Conservation (phyloP, 1,284 basidiomycete genomes). For the Phlebopus sp. region DNA sequence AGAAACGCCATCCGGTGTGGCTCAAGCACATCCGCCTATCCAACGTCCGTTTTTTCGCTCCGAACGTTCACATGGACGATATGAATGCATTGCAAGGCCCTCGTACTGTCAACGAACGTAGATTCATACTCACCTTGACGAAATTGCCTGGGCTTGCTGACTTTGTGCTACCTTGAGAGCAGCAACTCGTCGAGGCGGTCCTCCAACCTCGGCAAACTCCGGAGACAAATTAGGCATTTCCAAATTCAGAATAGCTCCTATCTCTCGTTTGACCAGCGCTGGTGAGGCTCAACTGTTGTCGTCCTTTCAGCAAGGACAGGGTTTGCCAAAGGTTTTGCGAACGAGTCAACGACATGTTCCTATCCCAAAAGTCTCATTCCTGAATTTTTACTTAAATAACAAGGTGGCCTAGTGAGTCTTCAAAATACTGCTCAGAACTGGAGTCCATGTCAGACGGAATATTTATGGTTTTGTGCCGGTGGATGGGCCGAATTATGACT, state of each 20-base stretch:
- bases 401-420: no score
- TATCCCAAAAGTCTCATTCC: no score
- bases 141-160: constrained; percentile 34
- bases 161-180: constrained; percentile 14
- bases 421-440: no score
- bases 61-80: constrained; percentile 11
- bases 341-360: no score
- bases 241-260: not conserved
- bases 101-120: constrained; percentile 19
- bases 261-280: no score
- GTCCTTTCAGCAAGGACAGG: no score
- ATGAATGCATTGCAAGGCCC: constrained; percentile 5
- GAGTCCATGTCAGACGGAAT: no score
- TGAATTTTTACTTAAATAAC: no score
- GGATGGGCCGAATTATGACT: no score
- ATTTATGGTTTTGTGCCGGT: no score
- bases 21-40: constrained; percentile 42
- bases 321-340: no score
- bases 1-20: constrained; percentile 40
- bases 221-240: constrained; percentile 11
- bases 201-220: constrained; percentile 28
- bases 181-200: constrained; percentile 19
- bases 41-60: constrained; percentile 22
- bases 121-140: constrained; percentile 57
- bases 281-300: no score